These are phyloP conservation scores for Phytopythium kandeliae DNA, from an alignment of 352 stramenopile genomes.

Conservation along the genomic window DNA sequence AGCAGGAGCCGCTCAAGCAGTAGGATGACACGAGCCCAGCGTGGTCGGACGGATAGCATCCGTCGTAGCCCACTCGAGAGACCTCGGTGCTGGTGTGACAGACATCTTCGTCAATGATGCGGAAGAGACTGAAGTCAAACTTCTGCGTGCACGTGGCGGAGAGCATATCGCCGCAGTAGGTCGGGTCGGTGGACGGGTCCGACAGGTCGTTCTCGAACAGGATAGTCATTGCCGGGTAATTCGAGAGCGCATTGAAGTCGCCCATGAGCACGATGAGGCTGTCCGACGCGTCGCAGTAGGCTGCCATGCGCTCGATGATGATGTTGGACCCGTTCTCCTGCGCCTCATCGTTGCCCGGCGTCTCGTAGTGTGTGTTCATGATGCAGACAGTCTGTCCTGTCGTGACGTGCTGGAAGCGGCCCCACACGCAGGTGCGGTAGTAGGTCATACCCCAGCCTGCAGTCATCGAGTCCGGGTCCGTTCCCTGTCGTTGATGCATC, in stretches of 20 bases:
- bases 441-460: constrained; percentile 62
- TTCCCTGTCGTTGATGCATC: constrained; percentile 12
- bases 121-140: constrained; percentile 63
- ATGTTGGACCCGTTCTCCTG: constrained; percentile 66
- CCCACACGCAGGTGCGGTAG: constrained; percentile 66
- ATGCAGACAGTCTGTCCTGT: constrained; percentile 61
- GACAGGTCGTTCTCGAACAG: constrained; percentile 39
- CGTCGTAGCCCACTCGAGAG: constrained; percentile 49
- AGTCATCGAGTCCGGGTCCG: constrained; percentile 42
- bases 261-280: constrained; percentile 58
- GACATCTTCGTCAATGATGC: constrained; percentile 26
- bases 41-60: constrained; percentile 77
- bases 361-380: constrained; percentile 84
- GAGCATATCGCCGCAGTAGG: constrained; percentile 69
- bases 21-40: constrained; percentile 49
- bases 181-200: constrained; percentile 46
- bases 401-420: constrained; percentile 64
- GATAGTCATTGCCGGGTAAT: constrained; percentile 59
- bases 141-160: constrained; percentile 52
- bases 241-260: constrained; percentile 68
- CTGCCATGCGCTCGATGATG: constrained; percentile 42
- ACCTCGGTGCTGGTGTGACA: constrained; percentile 55
- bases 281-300: constrained; percentile 45
- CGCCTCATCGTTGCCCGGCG: constrained; percentile 61
- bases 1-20: constrained; percentile 58